Evolutionary conservation across 1,284 basidiomycete genomes (phyloP).

Genomic region (Sanghuangporus sanghuang): DNA sequence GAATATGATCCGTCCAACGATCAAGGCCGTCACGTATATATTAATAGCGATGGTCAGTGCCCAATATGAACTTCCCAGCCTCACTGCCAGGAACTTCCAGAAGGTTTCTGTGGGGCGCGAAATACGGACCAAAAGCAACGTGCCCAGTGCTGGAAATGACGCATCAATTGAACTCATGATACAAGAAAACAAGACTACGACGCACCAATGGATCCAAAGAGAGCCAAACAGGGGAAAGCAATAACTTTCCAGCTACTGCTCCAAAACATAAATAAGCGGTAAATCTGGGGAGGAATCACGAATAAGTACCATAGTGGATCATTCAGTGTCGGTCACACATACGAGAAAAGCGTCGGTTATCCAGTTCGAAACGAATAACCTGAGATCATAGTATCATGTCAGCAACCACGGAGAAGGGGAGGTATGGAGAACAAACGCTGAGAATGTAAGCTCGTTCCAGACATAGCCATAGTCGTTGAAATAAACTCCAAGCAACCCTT

Average conservation of each 20-base stretch:
- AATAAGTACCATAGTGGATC: neutral
- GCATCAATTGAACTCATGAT: no score
- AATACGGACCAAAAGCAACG: no score
- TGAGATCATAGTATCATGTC: neutral
- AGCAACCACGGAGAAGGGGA: neutral
- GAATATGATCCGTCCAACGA: slow-evolving; percentile 3
- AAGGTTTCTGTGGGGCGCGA: no score
- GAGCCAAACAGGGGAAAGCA: no score
- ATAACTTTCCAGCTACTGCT: slow-evolving; percentile 1
- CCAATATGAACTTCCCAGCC: slow-evolving; percentile 12
- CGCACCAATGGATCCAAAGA: no score
- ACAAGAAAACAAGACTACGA: no score
- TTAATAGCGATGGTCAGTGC: slow-evolving; percentile 7
- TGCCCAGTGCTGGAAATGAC: no score
- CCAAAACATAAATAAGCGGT: slow-evolving; percentile 5
- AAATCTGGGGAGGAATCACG: neutral
- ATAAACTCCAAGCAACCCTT: neutral
- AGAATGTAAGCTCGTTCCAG: neutral
- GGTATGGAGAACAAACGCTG: neutral
- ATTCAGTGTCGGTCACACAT: neutral
- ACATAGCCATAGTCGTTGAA: neutral
- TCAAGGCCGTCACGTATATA: slow-evolving; percentile 5
- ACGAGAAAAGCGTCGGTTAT: neutral
- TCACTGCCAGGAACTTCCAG: no score
- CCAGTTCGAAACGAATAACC: neutral